Evolutionary conservation across 305 asterid species (phyloP), one percentile per base, ranked within the genome.

Genomic region (Solanum hybrid): DNA sequence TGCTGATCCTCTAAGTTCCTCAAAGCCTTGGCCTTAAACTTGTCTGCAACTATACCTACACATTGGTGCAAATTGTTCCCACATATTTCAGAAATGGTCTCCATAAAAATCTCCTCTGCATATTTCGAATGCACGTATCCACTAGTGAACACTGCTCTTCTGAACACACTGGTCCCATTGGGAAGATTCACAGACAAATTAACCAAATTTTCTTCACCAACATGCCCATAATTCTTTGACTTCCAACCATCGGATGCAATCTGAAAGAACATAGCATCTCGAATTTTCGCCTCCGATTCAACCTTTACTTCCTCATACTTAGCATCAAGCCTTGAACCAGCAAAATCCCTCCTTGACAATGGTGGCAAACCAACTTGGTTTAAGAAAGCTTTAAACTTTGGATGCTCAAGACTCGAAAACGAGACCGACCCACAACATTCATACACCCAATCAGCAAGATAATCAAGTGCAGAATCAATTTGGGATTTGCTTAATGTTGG

Each of bases 221-320:
- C 88, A 36, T 90, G 89, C 39, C 93, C 92, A 15, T 29, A 84
- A 85, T 79, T 90, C 82, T 91, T 95, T 0, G 92, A 89, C 88
- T 96, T 96, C 99, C 99, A 97, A 8, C 98, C 98, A 86, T 96
- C 97, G 10, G 98, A 93, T 0, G 96, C 97, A 76, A 97, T 90
- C 92, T 97, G 99, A 91, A 97, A 97, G 95, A 96, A 97, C 98
- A 96, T 94, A 24, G 99, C 99, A 51, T 97, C 99, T 31, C 95
- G 93, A 32, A 97, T 96, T 91, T 93, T 96, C n/a, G 98, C 97
- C 87, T 97, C 99, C 0, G 97, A 96, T 26, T 95, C 95, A 1
- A 93, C 95, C 79, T 91, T 96, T 13, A 94, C 94, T 84, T 94
- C 95, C 89, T 94, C 95, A 79, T 93, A 97, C 89, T 94, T 97